Evolutionary conservation across 2,329 filamentous ascomycete genomes (phyloP).

Genomic region (Epichloe amarillans): DNA sequence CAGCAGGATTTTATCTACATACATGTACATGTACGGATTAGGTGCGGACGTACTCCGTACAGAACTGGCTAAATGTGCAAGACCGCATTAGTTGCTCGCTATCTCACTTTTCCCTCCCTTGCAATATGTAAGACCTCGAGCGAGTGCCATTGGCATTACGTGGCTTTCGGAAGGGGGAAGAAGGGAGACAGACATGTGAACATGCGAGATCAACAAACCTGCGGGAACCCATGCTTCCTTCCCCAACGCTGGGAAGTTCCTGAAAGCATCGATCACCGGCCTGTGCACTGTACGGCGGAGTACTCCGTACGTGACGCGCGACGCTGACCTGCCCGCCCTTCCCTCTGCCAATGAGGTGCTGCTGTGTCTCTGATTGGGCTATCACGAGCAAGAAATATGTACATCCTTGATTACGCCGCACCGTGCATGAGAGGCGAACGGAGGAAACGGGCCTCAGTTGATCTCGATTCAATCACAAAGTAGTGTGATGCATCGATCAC

Average conservation of each 20-base stretch:
- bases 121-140: too few relatives aligned
- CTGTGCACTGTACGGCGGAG: too few relatives aligned
- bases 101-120: background rate
- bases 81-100: background rate
- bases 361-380: background rate
- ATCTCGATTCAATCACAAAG: background rate
- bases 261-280: too few relatives aligned
- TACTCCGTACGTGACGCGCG: background rate
- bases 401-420: constrained; percentile 5
- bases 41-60: background rate
- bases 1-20: constrained; percentile 1
- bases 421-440: background rate
- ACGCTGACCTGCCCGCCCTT: background rate
- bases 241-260: too few relatives aligned
- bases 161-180: background rate
- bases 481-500: background rate
- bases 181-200: too few relatives aligned
- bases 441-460: background rate
- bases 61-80: too few relatives aligned
- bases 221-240: too few relatives aligned
- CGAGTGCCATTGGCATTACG: background rate
- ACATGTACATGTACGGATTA: too few relatives aligned
- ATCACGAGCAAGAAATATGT: background rate
- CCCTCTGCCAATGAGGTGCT: constrained; percentile 2
- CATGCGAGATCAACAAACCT: too few relatives aligned